phyloP scores from a whole-genome alignment of 2,329 filamentous ascomycete species.

The Zopfia rhizophila region DNA sequence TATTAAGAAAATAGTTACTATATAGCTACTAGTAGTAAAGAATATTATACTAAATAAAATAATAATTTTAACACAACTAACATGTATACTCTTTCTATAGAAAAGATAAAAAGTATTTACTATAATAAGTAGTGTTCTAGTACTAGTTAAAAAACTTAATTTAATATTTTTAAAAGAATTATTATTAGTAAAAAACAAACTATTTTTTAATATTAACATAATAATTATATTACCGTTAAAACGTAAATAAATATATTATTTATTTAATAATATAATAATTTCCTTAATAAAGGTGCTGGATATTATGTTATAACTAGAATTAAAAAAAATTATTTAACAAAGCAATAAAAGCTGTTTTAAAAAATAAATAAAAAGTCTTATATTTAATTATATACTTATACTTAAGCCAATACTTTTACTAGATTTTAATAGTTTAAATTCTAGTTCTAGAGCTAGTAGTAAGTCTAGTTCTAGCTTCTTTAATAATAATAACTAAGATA shows the following conservation, averaged over 20 bases:
- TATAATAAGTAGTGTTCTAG: conserved; percentile 3
- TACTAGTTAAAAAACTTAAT: not conserved
- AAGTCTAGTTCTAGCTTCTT: conserved; percentile 13
- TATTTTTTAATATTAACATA: conserved; percentile 2
- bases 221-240: conserved; percentile 1
- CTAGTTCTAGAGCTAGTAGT: conserved; percentile 9
- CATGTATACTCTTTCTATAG: conserved; percentile 5
- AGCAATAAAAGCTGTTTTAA: conserved; percentile 18
- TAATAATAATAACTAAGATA: conserved; percentile 6
- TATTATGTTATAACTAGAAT: conserved; percentile 16
- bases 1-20: too few relatives aligned
- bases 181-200: not conserved
- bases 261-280: conserved; percentile 5
- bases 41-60: conserved; percentile 1
- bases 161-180: conserved; percentile 8
- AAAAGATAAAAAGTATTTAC: conserved; percentile 1
- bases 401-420: conserved; percentile 15
- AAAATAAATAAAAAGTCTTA: conserved; percentile 16
- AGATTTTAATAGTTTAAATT: conserved; percentile 9
- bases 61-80: conserved; percentile 4
- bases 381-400: conserved; percentile 15
- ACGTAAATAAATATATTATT: conserved; percentile 2
- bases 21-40: too few relatives aligned
- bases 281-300: conserved; percentile 5
- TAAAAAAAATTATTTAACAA: conserved; percentile 17